phyloP scores from a whole-genome alignment of 345 rosid genomes.

The Boechera divaricarpa region DNA sequence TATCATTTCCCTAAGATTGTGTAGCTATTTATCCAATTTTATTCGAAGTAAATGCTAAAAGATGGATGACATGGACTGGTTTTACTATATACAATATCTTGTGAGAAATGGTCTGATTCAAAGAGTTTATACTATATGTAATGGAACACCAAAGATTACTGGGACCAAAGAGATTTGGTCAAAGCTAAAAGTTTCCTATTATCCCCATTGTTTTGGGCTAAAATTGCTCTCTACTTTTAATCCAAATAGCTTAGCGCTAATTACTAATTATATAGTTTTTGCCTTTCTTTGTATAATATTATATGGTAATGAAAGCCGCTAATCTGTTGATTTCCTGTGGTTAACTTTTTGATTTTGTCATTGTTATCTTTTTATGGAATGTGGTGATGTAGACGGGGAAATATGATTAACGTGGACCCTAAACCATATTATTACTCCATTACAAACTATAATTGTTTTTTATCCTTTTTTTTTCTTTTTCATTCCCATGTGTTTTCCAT shows the following conservation, averaged over 20 bases:
- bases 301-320: conserved; percentile 15
- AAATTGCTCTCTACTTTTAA: conserved; percentile 38
- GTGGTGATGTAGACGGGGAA: conserved; percentile 51
- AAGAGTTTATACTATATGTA: conserved; percentile 22
- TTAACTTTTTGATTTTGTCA: neutral
- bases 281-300: neutral
- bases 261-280: conserved; percentile 11
- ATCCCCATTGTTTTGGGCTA: conserved; percentile 39
- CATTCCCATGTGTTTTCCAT: conserved; percentile 3
- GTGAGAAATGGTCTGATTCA: conserved; percentile 12
- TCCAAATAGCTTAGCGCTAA: conserved; percentile 18
- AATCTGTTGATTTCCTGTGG: neutral
- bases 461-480: neutral
- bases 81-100: too few relatives aligned
- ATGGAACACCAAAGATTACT: conserved; percentile 36
- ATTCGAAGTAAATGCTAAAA: neutral
- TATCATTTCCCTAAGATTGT: neutral
- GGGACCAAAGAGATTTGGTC: conserved; percentile 39
- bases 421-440: conserved; percentile 12
- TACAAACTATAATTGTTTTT: neutral
- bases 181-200: conserved; percentile 26
- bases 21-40: neutral
- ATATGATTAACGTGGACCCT: conserved; percentile 60
- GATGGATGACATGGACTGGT: neutral
- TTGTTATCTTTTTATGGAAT: conserved; percentile 36